Evolutionary conservation across 208 protist species (phyloP), one percentile per base, ranked within the genome.

Genomic region (Blechomonas ayalai): DNA sequence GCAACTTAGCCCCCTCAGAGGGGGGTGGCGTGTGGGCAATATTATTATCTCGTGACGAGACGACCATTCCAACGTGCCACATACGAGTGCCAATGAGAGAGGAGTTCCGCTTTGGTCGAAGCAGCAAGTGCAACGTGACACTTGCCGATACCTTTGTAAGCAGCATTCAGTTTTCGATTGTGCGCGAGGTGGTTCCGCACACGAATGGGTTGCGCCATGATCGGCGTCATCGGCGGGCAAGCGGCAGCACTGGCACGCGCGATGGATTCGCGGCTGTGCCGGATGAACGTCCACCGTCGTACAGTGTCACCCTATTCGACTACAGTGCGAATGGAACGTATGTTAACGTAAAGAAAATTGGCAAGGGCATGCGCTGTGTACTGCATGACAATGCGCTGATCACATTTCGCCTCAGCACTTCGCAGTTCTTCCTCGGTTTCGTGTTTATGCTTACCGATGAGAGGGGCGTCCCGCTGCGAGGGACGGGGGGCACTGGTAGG

Each of bases 361-460:
- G 82, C 19, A 90, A 89, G 43, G 82, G 79, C 27, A 77, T 71
- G 49, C 69, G 43, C 16, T 84, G 67, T 33, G 45, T 78, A 3
- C 59, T 94, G 52, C 79, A 72, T 25, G 59, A 91, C 51, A 64
- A 70, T 37, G 74, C 74, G 10, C 66, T 90, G 46, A 85, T 94
- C 41, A 94, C 85, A 1, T 94, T 94, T 56, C 69, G 73, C 6
- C 53, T 90, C 25, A 89, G 75, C 54, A 76, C 72, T 16, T 79
- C 75, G 0, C 69, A 76, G 46, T 94, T 94, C 52, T 94, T 94
- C 59, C 41, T 89, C 15, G 85, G 85, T 7, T 90, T 94, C 58
- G 61, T 82, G 22, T 94, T 90, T 51, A 47, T 87, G 42, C 59
- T 92, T 37, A 81, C 70, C 1, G 69, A 92, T 48, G 74, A 75